Base-by-base conservation (phyloP, 2,329 filamentous ascomycete species). In the Xylaria sp. region DNA sequence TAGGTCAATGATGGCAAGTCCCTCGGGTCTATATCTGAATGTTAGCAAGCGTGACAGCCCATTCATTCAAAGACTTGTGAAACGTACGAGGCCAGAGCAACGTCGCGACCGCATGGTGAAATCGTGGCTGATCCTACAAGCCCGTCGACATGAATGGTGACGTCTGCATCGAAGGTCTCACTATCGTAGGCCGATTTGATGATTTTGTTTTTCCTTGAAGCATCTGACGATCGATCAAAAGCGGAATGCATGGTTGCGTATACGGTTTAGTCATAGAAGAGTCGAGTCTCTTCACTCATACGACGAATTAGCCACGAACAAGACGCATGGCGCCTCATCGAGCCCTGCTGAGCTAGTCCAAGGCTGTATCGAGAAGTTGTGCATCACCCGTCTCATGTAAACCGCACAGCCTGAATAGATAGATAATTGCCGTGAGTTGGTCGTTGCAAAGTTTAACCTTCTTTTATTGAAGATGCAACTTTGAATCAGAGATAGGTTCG, bases 41-140 rank as follows among this genome's bases (percentile, higher is more conserved):
- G 69, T 77, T n/a, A 76, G 72, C 59, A 51, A 52, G 63, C 59
- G 34, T 20, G 10, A 6, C 5, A 37, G 31, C 65, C 18, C 39
- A 10, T 2, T 6, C 10, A 39, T 62, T n/a, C 2, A 34, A 5
- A 12, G 12, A 6, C 12, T 8, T 39, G 28, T 31, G 12, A 70
- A 8, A 82, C 86, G 81, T 77, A 88, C 86, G 94, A 97, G 64
- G 94, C 95, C 72, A 98, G 85, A 44, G 95, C 94, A 66, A 98
- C 90, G 82, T 98, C 95, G 75, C 95, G 89, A 58, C 95, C 94
- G 69, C 92, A 94, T 2, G 94, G 94, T 23, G 94, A 97, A 81
- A 98, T 97, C 69, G 94, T 95, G 75, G 95, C 94, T 6, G 95
- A 97, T 57, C 94, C 94, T 62, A 97, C 93, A 25, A 88, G 81